Evolutionary conservation across 2,329 filamentous ascomycete species (phyloP).

Genomic region (Talaromyces rugulosus): DNA sequence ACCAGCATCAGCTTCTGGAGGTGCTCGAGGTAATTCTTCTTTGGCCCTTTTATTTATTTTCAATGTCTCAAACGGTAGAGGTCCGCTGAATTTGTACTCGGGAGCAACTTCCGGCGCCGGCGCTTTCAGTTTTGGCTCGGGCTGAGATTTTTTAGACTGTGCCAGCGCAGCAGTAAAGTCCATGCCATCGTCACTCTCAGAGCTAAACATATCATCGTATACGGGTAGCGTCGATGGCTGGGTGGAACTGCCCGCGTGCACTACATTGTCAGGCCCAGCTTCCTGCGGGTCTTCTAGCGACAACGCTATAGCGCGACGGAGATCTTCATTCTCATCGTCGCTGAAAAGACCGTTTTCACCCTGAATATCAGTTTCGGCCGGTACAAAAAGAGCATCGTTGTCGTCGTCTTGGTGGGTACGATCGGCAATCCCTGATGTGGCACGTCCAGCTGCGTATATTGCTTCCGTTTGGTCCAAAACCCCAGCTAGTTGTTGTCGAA

Average conservation of each 20-base stretch:
- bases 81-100: slow-evolving; percentile 67
- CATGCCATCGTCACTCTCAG: slow-evolving; percentile 60
- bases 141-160: slow-evolving; percentile 62
- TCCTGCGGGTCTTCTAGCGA: slow-evolving; percentile 60
- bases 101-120: slow-evolving; percentile 41
- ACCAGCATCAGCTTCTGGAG: slow-evolving; percentile 54
- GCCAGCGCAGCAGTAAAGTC: slow-evolving; percentile 74
- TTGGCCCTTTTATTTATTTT: slow-evolving; percentile 63
- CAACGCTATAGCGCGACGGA: slow-evolving; percentile 77
- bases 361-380: slow-evolving; percentile 36
- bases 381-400: slow-evolving; percentile 55
- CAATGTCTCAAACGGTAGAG: slow-evolving; percentile 80
- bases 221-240: slow-evolving; percentile 17
- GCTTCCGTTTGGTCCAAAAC: slow-evolving; percentile 44
- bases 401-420: slow-evolving; percentile 26
- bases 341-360: slow-evolving; percentile 51
- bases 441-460: slow-evolving; percentile 42
- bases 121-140: slow-evolving; percentile 31
- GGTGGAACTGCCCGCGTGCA: slow-evolving; percentile 24
- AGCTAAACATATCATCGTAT: slow-evolving; percentile 24
- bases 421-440: slow-evolving; percentile 12
- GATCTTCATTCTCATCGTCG: slow-evolving; percentile 63
- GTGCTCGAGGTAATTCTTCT: slow-evolving; percentile 36
- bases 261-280: slow-evolving; percentile 38
- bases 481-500: slow-evolving; percentile 26